Evolutionary conservation across 2,329 filamentous ascomycete genomes (phyloP), one percentile per base, ranked within the genome.

Genomic region (Colletotrichum truncatum): DNA sequence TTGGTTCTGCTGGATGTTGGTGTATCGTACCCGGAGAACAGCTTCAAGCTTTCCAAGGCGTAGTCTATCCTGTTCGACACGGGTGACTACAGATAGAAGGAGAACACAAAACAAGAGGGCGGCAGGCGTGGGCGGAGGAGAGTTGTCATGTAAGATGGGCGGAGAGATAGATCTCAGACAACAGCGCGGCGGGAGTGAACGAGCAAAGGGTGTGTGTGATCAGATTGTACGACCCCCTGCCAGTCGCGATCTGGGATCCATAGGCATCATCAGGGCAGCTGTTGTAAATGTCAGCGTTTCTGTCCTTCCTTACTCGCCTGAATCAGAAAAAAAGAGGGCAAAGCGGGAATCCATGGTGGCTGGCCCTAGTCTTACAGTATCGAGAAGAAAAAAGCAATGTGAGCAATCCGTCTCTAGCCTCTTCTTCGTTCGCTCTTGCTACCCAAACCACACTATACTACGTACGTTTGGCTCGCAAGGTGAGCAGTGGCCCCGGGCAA

Each of bases 361-460:
- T 61, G 56, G 12, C 49, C 48, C 62, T 65, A 65, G 62, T 65
- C 62, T 65, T 57, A 65, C 48, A 54, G 41, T 49, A 61, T 54
- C 49, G 56, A 46, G 62, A 49, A 41, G 41, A 62, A n/a, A 65
- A 65, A 65, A 65, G 62, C 62, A 65, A 65, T 32, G 39, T 14
- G 56, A 26, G 21, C 39, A 36, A 30, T 36, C 16, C 39, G 30
- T 36, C 32, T 58, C 55, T 48, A 26, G 30, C 43, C 23, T 49
- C 32, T 41, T 45, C 39, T 12, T 36, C 55, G 30, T 58, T n/a
- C 38, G 21, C 41, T 26, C 39, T 38, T 30, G 38, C 39, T 25
- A 48, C 51, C 38, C 34, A 54, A 34, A 46, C 34, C 18, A 26
- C 39, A 46, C 38, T 26, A 61, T 61, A 38, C 46, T 53, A 21